Evolutionary conservation across 1,139 yeast genomes (phyloP).

Genomic region (Candida tunisiensis): DNA sequence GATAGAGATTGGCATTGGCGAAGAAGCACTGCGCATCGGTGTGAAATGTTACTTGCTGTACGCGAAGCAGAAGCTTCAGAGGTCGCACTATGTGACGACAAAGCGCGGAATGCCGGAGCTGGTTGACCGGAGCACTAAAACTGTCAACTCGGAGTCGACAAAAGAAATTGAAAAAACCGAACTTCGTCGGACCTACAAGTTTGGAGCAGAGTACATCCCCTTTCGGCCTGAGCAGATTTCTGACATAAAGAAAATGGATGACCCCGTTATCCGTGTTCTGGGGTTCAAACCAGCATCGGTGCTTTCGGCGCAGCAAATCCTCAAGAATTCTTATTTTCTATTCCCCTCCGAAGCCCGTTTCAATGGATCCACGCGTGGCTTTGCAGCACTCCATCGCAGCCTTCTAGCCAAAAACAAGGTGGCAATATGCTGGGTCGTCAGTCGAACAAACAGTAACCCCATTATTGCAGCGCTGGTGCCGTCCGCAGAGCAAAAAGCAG

Average conservation of each 20-base stretch:
- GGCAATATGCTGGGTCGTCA: conserved; percentile 61
- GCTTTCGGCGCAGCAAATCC: conserved; percentile 25
- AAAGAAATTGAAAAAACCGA: conserved; percentile 23
- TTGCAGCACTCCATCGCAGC: conserved; percentile 50
- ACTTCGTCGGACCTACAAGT: conserved; percentile 21
- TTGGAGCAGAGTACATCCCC: conserved; percentile 29
- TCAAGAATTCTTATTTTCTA: conserved; percentile 41
- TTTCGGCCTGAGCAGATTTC: conserved; percentile 22
- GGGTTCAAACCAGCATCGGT: conserved; percentile 40
- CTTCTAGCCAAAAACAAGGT: conserved; percentile 33
- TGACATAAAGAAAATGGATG: conserved; percentile 18
- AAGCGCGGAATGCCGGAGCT: conserved; percentile 33
- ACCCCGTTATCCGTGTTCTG: conserved; percentile 34
- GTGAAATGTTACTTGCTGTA: conserved; percentile 57
- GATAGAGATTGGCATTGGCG: conserved; percentile 30
- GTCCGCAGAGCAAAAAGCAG: conserved; percentile 15
- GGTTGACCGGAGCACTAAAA: conserved; percentile 33
- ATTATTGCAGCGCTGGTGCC: conserved; percentile 45
- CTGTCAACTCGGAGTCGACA: conserved; percentile 25
- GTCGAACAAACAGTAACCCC: conserved; percentile 39
- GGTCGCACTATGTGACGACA: conserved; percentile 31
- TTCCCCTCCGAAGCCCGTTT: conserved; percentile 39
- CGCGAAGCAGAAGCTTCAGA: conserved; percentile 32
- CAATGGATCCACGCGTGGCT: conserved; percentile 48
- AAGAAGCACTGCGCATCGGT: conserved; percentile 40